Evolutionary conservation across 1,139 yeast genomes (phyloP), one percentile per base, ranked within the genome.

Genomic region (Hansenula lynferdii): DNA sequence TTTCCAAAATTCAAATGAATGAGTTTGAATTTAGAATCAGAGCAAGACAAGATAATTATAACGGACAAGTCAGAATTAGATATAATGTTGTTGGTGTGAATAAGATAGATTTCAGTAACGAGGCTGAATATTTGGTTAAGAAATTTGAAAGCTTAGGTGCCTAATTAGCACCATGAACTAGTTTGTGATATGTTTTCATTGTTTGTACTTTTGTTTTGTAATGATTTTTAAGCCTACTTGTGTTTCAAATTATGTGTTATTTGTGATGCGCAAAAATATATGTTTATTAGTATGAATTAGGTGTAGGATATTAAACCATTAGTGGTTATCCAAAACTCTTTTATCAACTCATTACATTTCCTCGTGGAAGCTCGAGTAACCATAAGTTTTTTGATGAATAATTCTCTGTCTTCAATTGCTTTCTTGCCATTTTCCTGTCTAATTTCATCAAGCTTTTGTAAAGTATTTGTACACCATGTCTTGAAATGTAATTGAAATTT

Each of bases 31-130:
- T 92, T 60, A 76, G 95, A 62, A 61, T 89, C 37, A 78, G 83
- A 54, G 97, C 96, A 8, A 78, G 81, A 58, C 85, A 79, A 56
- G 97, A 92, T 54, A 76, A 76, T 45, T 92, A 84, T 60, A 84
- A 89, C 53, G 96, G 90, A 41, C 77, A 74, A 38, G 72, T 75
- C 31, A 76, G 95, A 57, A 80, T 86, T 18, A 77, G 96, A 58
- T 86, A 83, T 60, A 81, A 81, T 43, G 83, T 77, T 5, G 66
- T 75, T 34, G 70, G 72, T 22, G 54, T 85, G 24, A 68, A 68
- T 36, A 72, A 72, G 24, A 57, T 87, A 39, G 80, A 85, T 54
- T 84, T 62, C 56, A 67, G 64, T 40, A 69, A 70, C 26, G 96
- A 87, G 58, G 69, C 81, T 39, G 82, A 76, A 36, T 70, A 62